Conservation (phyloP, 306 rosid genomes). For the Carpinus viminea region DNA sequence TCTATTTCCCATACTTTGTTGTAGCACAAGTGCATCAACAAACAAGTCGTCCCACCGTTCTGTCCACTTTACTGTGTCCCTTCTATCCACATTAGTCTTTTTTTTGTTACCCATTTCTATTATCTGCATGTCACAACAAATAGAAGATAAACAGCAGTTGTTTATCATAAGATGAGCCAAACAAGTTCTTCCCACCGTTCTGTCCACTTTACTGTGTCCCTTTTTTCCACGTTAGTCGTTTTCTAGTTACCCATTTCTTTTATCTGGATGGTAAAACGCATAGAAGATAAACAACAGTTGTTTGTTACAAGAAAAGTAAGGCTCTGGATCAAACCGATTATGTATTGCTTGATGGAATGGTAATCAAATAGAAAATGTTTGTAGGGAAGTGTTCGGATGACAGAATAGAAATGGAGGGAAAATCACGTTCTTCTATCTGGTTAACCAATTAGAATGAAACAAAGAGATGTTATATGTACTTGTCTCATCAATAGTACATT, state of each 20-base stretch:
- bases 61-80: slow-evolving; percentile 34
- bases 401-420: neutral
- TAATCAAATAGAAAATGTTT: neutral
- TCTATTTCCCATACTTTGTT: slow-evolving; percentile 31
- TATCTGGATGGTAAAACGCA: slow-evolving; percentile 9
- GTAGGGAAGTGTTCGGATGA: neutral
- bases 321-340: neutral
- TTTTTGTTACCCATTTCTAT: slow-evolving; percentile 23
- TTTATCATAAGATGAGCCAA: neutral
- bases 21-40: slow-evolving; percentile 24
- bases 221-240: slow-evolving; percentile 22
- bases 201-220: slow-evolving; percentile 34
- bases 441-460: neutral
- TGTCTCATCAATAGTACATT: neutral
- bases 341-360: neutral
- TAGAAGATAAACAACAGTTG: neutral
- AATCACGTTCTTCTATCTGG: neutral
- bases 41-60: slow-evolving; percentile 22
- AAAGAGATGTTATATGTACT: neutral
- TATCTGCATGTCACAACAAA: slow-evolving; percentile 10
- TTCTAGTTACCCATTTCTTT: slow-evolving; percentile 21
- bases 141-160: neutral
- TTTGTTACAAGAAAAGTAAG: neutral
- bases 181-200: slow-evolving; percentile 15
- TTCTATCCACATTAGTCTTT: slow-evolving; percentile 22